Evolutionary conservation across 257 asterid species (phyloP), one percentile per base, ranked within the genome.

Genomic region (Henckelia pumila): DNA sequence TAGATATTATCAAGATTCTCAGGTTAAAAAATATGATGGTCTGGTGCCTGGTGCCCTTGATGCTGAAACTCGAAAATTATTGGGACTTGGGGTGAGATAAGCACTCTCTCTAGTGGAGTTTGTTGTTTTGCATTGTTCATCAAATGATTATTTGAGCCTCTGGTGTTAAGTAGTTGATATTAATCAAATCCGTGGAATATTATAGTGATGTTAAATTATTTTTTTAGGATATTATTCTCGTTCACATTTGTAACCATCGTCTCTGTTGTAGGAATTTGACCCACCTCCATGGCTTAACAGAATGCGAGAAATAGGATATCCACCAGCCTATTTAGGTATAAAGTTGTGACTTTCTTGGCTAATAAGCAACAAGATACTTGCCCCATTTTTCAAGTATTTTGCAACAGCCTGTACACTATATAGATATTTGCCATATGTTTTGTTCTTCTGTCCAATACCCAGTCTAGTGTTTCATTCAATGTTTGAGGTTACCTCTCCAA

Each of bases 261-360:
- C 63, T 69, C 32, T 66, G 30, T 44, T 69, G 59, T 75, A 94
- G 99, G 97, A 85, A 79, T 80, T 87, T 68, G 97, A 94, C 79
- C 99, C 99, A 71, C 99, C 97, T 73, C 99, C 99, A 52, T 94
- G 99, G 99, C 95, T 94, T 68, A 74, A 84, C 84, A 83, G 97
- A 80, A 94, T 91, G 99, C 85, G 96, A 67, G 95, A 91, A 84
- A 79, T 94, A 64, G 99, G 99, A 71, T 94, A 94, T 70, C 99
- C 97, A 20, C 96, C 93, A 63, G 97, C 93, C 79, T 91, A 91
- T 84, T 72, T 94, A 81, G 99, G 99, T 94, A 86, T 71, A 49
- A 11, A 32, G 32, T 16, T 11, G 21, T 10, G n/a, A 24, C 21
- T 17, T 47, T 16, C 20, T 47, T 16, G 8, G 55, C 8, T 47